A percentile compares a stretch with the other conserved stretches of the same genome.
phyloP scores from a whole-genome alignment of 257 asterid species.

The Rehmannia glutinosa region DNA sequence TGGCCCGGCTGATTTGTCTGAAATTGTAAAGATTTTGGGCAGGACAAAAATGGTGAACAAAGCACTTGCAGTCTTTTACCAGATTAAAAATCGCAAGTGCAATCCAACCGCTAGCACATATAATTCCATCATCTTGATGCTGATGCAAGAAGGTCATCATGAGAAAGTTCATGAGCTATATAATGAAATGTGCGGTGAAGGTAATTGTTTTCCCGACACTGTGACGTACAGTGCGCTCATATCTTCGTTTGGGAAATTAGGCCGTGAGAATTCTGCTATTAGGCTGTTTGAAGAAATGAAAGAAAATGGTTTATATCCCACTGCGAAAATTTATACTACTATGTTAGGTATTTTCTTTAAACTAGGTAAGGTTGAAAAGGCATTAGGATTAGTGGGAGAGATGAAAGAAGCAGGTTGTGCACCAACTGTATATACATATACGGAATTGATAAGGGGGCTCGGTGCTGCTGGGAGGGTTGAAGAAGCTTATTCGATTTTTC shows the following conservation, averaged over 20 bases:
- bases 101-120: slow-evolving; percentile 75
- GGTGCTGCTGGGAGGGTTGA: slow-evolving; percentile 73
- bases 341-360: slow-evolving; percentile 57
- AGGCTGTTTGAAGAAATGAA: slow-evolving; percentile 85
- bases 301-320: slow-evolving; percentile 70
- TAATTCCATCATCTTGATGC: slow-evolving; percentile 79
- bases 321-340: slow-evolving; percentile 77
- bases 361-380: slow-evolving; percentile 54
- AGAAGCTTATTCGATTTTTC: slow-evolving; percentile 66
- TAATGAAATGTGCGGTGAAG: slow-evolving; percentile 77
- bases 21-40: slow-evolving; percentile 57
- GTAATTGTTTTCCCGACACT: slow-evolving; percentile 75
- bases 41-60: slow-evolving; percentile 73
- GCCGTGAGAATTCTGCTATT: slow-evolving; percentile 59
- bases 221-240: slow-evolving; percentile 75
- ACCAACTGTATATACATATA: slow-evolving; percentile 78
- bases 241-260: slow-evolving; percentile 59
- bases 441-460: slow-evolving; percentile 75
- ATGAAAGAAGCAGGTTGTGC: slow-evolving; percentile 64
- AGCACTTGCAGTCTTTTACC: slow-evolving; percentile 70
- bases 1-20: slow-evolving; percentile 61
- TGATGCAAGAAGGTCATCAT: slow-evolving; percentile 80
- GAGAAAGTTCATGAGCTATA: slow-evolving; percentile 86
- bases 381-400: slow-evolving; percentile 59
- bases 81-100: slow-evolving; percentile 69